Evolutionary conservation across 1,284 basidiomycete species (phyloP).

Genomic region (Lignosus rhinocerotis): DNA sequence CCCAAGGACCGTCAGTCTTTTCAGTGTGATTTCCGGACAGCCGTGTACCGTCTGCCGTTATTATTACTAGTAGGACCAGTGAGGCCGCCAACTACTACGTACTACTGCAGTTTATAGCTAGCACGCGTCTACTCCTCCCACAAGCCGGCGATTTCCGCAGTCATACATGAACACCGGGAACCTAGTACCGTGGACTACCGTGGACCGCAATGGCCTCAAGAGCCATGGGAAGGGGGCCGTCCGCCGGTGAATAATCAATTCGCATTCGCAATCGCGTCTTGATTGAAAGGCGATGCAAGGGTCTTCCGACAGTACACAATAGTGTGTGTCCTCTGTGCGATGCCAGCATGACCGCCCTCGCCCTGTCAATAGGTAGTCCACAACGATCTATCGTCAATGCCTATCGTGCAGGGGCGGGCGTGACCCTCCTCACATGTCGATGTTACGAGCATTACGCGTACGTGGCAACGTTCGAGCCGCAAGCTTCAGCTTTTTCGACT

Average conservation of each 20-base stretch:
- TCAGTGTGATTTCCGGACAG: neutral
- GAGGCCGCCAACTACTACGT: neutral
- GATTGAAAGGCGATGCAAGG: slow-evolving; percentile 5
- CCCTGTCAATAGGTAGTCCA: no score
- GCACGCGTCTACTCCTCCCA: neutral
- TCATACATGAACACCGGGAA: neutral
- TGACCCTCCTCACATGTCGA: no score
- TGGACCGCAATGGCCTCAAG: neutral
- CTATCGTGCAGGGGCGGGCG: no score
- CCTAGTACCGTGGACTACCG: neutral
- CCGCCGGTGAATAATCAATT: neutral
- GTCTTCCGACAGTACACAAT: neutral
- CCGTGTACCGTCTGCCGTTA: neutral
- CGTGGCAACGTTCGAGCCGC: no score
- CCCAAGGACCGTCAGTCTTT: neutral
- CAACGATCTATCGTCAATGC: no score
- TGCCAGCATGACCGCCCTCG: no score
- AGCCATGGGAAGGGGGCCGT: neutral
- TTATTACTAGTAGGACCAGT: neutral
- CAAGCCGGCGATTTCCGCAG: slow-evolving; percentile 1
- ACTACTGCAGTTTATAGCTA: no score
- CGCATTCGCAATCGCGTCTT: neutral
- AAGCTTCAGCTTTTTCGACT: neutral
- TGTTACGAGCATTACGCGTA: neutral
- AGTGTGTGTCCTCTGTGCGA: no score